phyloP scores from a whole-genome alignment of 495 filamentous ascomycete genomes.

The Trichodelitschia bisporula region DNA sequence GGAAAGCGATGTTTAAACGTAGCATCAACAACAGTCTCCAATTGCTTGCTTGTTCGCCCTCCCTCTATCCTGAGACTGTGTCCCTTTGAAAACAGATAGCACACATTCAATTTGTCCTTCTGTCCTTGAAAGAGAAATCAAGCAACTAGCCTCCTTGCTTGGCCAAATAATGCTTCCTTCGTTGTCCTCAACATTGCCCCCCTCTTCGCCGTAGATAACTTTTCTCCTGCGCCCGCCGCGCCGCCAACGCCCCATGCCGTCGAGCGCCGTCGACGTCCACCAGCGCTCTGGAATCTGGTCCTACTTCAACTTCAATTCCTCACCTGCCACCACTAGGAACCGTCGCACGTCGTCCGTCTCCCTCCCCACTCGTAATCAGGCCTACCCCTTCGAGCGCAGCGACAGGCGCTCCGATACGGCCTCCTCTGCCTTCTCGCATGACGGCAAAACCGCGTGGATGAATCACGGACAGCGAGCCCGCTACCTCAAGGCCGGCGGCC shows the following conservation, averaged over 20 bases:
- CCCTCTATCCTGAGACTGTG: no score
- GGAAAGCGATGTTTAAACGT: no score
- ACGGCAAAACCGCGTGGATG: constrained; percentile 24
- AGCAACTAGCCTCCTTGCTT: no score
- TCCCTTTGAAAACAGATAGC: no score
- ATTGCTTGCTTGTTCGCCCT: no score
- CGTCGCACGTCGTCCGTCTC: constrained; percentile 16
- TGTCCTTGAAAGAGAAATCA: no score
- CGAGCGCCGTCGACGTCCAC: constrained; percentile 17
- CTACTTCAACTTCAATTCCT: constrained; percentile 20
- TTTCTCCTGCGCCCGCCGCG: neutral
- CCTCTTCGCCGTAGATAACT: neutral
- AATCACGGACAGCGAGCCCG: constrained; percentile 23
- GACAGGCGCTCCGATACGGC: constrained; percentile 12
- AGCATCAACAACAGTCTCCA: no score
- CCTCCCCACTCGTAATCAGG: constrained; percentile 13
- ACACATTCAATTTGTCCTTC: no score
- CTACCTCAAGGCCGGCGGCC: constrained; percentile 60
- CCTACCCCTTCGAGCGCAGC: constrained; percentile 22
- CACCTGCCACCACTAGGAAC: constrained; percentile 10
- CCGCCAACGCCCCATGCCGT: constrained; percentile 15
- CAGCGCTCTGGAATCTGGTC: constrained; percentile 22
- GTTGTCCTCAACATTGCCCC: no score
- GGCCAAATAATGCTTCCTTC: no score
- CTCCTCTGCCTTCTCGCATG: constrained; percentile 12